phyloP scores from a whole-genome alignment of 2,329 filamentous ascomycete genomes.

The Venturia carpophila region DNA sequence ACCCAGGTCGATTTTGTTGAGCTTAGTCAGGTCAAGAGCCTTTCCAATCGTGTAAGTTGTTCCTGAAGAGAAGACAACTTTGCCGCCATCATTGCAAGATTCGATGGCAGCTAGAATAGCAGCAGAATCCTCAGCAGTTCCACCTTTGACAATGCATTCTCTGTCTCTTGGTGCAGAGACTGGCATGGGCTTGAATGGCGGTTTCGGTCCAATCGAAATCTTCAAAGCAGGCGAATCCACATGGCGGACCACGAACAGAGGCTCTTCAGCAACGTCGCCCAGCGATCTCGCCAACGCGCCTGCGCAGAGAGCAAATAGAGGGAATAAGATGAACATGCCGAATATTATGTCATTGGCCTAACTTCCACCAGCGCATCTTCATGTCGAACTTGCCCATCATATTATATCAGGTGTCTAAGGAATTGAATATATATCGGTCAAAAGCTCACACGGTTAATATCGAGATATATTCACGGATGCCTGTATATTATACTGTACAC shows the following conservation, averaged over 20 bases:
- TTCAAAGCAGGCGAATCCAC: not conserved
- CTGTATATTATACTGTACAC: not conserved
- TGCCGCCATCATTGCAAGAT: constrained; percentile 55
- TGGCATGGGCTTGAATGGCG: constrained; percentile 26
- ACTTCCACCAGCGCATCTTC: not conserved
- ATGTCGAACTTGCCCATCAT: not conserved
- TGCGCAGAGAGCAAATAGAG: not conserved
- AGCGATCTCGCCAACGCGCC: not conserved
- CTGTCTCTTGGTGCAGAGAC: constrained; percentile 30
- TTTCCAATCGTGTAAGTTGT: constrained; percentile 55
- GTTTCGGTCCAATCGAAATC: constrained; percentile 11
- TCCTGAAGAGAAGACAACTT: constrained; percentile 50
- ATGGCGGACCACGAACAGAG: not conserved
- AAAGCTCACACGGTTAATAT: not conserved
- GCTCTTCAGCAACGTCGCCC: not conserved
- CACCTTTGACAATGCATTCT: constrained; percentile 34
- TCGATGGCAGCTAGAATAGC: constrained; percentile 49
- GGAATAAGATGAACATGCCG: not conserved
- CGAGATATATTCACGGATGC: not conserved
- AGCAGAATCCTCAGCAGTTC: constrained; percentile 42
- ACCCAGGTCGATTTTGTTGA: constrained; percentile 50
- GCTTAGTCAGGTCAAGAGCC: constrained; percentile 56
- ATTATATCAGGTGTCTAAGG: not conserved
- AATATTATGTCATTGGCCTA: not conserved
- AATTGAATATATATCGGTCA: not conserved